These are phyloP conservation scores for Chalciporus pseudorubinellus DNA, from an alignment of 768 basidiomycete genomes.

Conservation along the genomic window DNA sequence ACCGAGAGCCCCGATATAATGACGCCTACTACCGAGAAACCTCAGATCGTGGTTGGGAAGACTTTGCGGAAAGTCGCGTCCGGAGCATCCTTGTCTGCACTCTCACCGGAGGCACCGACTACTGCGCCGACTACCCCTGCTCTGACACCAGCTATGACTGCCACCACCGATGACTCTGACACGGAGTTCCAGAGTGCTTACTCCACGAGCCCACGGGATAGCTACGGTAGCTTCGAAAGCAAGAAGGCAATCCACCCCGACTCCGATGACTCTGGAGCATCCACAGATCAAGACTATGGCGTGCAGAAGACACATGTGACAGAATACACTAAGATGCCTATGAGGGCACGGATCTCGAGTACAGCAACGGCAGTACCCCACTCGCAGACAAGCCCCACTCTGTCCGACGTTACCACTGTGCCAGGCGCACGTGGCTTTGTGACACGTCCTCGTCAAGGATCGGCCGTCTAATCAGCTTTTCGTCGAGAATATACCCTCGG, in stretches of 20 bases:
- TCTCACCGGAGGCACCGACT: conserved; percentile 20
- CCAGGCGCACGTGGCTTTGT: conserved; percentile 25
- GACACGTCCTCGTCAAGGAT: conserved; percentile 17
- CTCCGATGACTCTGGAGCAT: conserved; percentile 32
- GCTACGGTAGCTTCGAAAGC: conserved; percentile 50
- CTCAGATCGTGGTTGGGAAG: conserved; percentile 7
- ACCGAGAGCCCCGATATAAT: conserved; percentile 18
- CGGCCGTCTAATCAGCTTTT: conserved; percentile 14
- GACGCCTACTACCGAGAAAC: conserved; percentile 33
- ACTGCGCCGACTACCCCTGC: conserved; percentile 37
- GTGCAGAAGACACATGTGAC: conserved; percentile 30
- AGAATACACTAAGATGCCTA: conserved; percentile 35
- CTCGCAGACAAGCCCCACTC: conserved; percentile 34
- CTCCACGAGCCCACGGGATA: conserved; percentile 69
- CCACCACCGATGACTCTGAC: conserved; percentile 70
- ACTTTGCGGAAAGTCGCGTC: conserved; percentile 36
- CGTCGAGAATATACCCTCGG: conserved; percentile 30
- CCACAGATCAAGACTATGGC: conserved; percentile 31
- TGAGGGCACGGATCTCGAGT: conserved; percentile 57
- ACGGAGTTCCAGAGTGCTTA: conserved; percentile 88
- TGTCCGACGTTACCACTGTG: conserved; percentile 40
- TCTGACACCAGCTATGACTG: conserved; percentile 32
- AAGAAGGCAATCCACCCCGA: conserved; percentile 22
- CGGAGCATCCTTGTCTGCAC: conserved; percentile 28
- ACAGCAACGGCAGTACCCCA: conserved; percentile 47